Percentiles rank a stretch among this genome's conserved stretches.
phyloP scores from a whole-genome alignment of 352 stramenopile species.

The Pythium volutum region DNA sequence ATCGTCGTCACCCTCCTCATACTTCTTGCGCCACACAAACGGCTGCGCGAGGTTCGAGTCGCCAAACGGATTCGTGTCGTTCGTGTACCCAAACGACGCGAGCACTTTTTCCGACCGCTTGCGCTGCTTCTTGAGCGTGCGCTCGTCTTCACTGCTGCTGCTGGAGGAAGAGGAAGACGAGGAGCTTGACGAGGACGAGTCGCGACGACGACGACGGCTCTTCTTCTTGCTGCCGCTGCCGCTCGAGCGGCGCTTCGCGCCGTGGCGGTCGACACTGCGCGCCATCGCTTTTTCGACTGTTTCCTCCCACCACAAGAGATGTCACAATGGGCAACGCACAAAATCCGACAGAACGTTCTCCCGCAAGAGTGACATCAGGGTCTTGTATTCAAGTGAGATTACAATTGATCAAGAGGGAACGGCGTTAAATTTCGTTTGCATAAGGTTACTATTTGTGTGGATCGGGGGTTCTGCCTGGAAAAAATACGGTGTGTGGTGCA shows the following conservation, averaged over 20 bases:
- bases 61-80: constrained; percentile 98
- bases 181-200: not conserved
- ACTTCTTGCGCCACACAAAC: constrained; percentile 98
- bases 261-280: constrained; percentile 24
- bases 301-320: not conserved
- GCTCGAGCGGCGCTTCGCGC: constrained; percentile 28
- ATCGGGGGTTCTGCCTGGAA: too few species aligned
- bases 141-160: constrained; percentile 35
- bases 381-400: not conserved
- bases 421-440: constrained; percentile 30
- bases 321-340: not conserved
- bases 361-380: not conserved
- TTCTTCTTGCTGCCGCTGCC: constrained; percentile 43
- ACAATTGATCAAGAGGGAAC: too few species aligned
- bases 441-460: constrained; percentile 21
- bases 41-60: constrained; percentile 96
- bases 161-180: constrained; percentile 6
- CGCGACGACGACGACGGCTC: constrained; percentile 7
- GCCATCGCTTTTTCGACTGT: constrained; percentile 8
- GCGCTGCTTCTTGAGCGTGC: constrained; percentile 49
- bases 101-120: constrained; percentile 79
- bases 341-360: not conserved
- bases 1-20: constrained; percentile 38
- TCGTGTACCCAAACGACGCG: constrained; percentile 94
- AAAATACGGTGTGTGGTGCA: not conserved